These are phyloP conservation scores for Fonsecaea pugnacius DNA, from an alignment of 2,329 filamentous ascomycete genomes.

Conservation along the genomic window DNA sequence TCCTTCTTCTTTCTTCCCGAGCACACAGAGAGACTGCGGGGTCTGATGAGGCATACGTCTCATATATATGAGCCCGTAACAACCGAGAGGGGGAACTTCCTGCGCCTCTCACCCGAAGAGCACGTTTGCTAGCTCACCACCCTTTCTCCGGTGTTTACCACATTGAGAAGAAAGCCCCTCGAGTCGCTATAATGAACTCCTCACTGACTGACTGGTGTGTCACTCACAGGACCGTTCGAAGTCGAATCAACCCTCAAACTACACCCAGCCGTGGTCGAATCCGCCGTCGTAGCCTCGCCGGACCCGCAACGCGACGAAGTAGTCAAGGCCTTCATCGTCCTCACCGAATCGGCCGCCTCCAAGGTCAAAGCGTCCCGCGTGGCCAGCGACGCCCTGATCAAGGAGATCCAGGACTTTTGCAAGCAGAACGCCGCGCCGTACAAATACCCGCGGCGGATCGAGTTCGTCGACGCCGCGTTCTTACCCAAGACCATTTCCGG, in stretches of 20 bases:
- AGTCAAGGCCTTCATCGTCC: constrained; percentile 49
- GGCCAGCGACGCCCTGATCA: constrained; percentile 34
- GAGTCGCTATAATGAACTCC: background rate
- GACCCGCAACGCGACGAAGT: constrained; percentile 46
- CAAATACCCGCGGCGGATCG: constrained; percentile 48
- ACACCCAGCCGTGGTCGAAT: constrained; percentile 47
- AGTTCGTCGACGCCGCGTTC: constrained; percentile 46
- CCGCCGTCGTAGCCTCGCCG: constrained; percentile 48
- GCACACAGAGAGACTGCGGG: background rate
- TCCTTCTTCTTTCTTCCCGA: too few species aligned
- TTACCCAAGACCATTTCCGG: constrained; percentile 49
- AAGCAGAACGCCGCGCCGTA: constrained; percentile 49
- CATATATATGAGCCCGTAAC: background rate
- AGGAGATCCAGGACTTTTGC: constrained; percentile 48
- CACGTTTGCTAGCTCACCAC: background rate
- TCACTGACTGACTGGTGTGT: background rate
- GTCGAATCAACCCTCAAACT: constrained; percentile 49
- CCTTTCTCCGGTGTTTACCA: background rate
- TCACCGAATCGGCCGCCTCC: constrained; percentile 34
- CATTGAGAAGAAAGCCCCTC: background rate
- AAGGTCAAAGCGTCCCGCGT: constrained; percentile 7
- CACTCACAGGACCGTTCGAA: constrained; percentile 45
- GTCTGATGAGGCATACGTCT: background rate
- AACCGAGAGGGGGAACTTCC: background rate
- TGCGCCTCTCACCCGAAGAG: too few species aligned